A percentile compares a stretch with the other conserved stretches of the same genome.
Conservation (phyloP, 768 basidiomycete species). For the Neoboletus subvelutipes region DNA sequence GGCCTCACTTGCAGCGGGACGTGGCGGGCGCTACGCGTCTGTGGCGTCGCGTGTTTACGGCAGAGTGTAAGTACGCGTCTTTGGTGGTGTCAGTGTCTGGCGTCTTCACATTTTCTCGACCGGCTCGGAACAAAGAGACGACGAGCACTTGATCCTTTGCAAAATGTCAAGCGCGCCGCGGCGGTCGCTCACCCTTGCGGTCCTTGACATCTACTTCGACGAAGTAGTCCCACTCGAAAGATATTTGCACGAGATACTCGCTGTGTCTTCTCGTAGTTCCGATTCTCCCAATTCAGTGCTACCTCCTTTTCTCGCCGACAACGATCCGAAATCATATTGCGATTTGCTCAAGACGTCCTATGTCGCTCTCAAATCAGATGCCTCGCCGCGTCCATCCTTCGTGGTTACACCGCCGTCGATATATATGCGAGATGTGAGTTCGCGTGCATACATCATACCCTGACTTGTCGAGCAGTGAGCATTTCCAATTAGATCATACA, state of each 20-base stretch:
- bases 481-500: conserved; percentile 52
- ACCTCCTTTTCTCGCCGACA: background rate
- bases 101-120: background rate
- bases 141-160: background rate
- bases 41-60: background rate
- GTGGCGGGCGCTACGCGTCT: background rate
- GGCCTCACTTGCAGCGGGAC: too few relatives aligned
- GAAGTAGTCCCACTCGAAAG: conserved; percentile 38
- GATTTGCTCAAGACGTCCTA: conserved; percentile 46
- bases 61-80: background rate
- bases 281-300: conserved; percentile 14
- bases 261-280: conserved; percentile 1
- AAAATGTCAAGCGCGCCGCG: conserved; percentile 3
- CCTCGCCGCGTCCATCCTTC: conserved; percentile 25
- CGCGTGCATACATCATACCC: background rate
- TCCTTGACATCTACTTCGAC: conserved; percentile 47
- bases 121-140: background rate
- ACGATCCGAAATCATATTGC: conserved; percentile 32
- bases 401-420: conserved; percentile 40
- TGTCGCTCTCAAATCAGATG: conserved; percentile 39
- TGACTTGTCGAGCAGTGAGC: background rate
- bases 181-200: conserved; percentile 24
- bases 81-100: background rate
- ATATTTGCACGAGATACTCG: conserved; percentile 42
- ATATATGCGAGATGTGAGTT: conserved; percentile 54